phyloP scores from a whole-genome alignment of 768 basidiomycete genomes.

The Phaeotremella fagi region DNA sequence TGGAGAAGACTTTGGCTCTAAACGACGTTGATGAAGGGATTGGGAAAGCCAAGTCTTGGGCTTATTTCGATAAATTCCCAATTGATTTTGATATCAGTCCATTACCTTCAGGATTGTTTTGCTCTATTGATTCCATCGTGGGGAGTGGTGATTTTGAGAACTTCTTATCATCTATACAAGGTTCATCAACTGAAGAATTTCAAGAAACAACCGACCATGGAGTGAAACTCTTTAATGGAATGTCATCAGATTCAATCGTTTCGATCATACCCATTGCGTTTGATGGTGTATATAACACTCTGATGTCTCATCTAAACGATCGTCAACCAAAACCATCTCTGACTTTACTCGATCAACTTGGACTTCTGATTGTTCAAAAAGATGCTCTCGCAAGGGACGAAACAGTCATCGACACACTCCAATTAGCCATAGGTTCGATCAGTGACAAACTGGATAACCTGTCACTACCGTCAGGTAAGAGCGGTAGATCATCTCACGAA shows the following conservation, averaged over 20 bases:
- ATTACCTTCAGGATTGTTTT: slow-evolving; percentile 40
- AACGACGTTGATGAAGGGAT: slow-evolving; percentile 21
- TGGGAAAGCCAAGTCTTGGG: slow-evolving; percentile 44
- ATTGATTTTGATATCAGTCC: slow-evolving; percentile 45
- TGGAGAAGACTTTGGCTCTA: not conserved
- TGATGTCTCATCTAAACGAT: slow-evolving; percentile 47
- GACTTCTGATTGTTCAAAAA: not conserved
- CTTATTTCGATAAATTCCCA: slow-evolving; percentile 40
- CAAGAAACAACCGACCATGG: slow-evolving; percentile 31
- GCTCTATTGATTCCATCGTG: slow-evolving; percentile 51
- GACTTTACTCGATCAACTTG: not conserved
- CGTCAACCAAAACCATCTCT: slow-evolving; percentile 52
- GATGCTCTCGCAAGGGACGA: not conserved
- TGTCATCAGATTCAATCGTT: slow-evolving; percentile 52
- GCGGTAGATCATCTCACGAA: not conserved
- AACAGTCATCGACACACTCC: not conserved
- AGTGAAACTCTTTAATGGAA: slow-evolving; percentile 48
- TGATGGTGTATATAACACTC: slow-evolving; percentile 53
- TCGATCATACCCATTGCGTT: slow-evolving; percentile 49
- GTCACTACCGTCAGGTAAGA: not conserved
- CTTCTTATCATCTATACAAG: slow-evolving; percentile 52
- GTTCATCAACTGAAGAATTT: slow-evolving; percentile 24
- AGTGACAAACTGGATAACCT: not conserved
- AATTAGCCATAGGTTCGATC: not conserved
- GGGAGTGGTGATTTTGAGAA: slow-evolving; percentile 61